Percentiles rank a stretch among this genome's conserved stretches.
Evolutionary conservation across 202 grass and related monocot species (phyloP).

Genomic region (Musa balbisiana): DNA sequence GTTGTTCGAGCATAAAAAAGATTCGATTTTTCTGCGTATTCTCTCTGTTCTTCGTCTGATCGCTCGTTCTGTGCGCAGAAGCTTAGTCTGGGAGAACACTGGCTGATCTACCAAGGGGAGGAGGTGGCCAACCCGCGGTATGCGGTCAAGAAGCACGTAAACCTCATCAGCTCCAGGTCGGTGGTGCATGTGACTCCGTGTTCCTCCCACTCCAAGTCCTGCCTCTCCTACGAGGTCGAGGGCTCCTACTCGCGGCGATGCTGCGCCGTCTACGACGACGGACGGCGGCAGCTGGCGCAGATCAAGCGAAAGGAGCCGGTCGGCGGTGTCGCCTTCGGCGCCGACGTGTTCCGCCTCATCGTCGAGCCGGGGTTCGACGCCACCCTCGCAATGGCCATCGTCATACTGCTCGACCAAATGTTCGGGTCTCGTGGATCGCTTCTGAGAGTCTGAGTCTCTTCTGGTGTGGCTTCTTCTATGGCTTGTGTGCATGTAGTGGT

Average conservation of each 20-base stretch:
- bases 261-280: conserved; percentile 43
- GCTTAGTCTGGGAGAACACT: conserved; percentile 55
- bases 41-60: not conserved
- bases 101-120: conserved; percentile 64
- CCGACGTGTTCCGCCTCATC: conserved; percentile 67
- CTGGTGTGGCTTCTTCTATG: not conserved
- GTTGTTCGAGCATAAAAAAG: too few relatives aligned
- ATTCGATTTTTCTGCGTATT: too few relatives aligned
- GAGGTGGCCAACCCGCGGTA: conserved; percentile 40
- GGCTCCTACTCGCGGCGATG: conserved; percentile 55
- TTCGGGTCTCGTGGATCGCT: conserved; percentile 27
- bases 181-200: conserved; percentile 41
- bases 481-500: too few relatives aligned
- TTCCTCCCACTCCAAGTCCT: not conserved
- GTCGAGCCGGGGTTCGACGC: conserved; percentile 70
- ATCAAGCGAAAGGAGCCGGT: conserved; percentile 47
- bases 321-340: conserved; percentile 35
- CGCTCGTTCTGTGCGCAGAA: conserved; percentile 36
- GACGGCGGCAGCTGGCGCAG: conserved; percentile 33
- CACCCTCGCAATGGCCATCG: conserved; percentile 64
- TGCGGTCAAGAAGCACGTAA: conserved; percentile 46
- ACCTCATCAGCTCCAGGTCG: conserved; percentile 30
- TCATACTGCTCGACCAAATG: conserved; percentile 78
- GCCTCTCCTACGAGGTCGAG: conserved; percentile 40
- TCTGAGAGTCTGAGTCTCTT: not conserved